Evolutionary conservation across 805 yeast species (phyloP).

Genomic region (Kazachstania africana): DNA sequence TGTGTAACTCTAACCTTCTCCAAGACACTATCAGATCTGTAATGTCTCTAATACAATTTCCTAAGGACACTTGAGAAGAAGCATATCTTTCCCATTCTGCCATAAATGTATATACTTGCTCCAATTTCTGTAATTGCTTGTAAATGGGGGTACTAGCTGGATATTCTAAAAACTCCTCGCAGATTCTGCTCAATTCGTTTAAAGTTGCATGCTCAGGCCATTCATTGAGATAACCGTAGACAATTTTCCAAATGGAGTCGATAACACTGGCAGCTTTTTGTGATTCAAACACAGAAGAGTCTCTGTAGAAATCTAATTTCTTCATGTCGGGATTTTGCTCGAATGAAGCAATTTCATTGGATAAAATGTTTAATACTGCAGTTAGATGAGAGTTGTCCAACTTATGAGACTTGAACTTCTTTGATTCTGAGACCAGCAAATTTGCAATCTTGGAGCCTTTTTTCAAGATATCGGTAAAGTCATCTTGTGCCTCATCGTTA

Average conservation of each 20-base stretch:
- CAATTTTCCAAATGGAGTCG: slow-evolving; percentile 33
- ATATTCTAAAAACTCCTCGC: slow-evolving; percentile 51
- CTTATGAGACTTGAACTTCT: slow-evolving; percentile 12
- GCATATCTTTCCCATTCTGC: slow-evolving; percentile 94
- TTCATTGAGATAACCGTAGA: slow-evolving; percentile 37
- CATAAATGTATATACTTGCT: slow-evolving; percentile 71
- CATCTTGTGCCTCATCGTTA: slow-evolving; percentile 8
- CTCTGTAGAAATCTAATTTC: slow-evolving; percentile 51
- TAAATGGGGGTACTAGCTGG: slow-evolving; percentile 67
- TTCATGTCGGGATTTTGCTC: slow-evolving; percentile 9
- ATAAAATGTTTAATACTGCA: slow-evolving; percentile 27
- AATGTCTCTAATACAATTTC: slow-evolving; percentile 40
- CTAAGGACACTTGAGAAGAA: slow-evolving; percentile 59
- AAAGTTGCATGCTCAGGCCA: slow-evolving; percentile 97
- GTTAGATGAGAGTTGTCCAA: slow-evolving; percentile 25
- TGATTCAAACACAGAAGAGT: slow-evolving; percentile 48
- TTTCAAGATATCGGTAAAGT: slow-evolving; percentile 24
- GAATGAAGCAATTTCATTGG: slow-evolving; percentile 24
- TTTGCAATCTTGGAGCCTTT: slow-evolving; percentile 32
- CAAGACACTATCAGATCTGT: slow-evolving; percentile 71
- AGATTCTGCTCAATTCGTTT: slow-evolving; percentile 49
- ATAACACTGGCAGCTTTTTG: slow-evolving; percentile 43
- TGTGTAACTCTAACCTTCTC: slow-evolving; percentile 77
- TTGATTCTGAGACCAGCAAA: slow-evolving; percentile 15
- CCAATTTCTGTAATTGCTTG: slow-evolving; percentile 66